Evolutionary conservation across 2,329 filamentous ascomycete species (phyloP).

Genomic region (Blastomyces gilchristii): DNA sequence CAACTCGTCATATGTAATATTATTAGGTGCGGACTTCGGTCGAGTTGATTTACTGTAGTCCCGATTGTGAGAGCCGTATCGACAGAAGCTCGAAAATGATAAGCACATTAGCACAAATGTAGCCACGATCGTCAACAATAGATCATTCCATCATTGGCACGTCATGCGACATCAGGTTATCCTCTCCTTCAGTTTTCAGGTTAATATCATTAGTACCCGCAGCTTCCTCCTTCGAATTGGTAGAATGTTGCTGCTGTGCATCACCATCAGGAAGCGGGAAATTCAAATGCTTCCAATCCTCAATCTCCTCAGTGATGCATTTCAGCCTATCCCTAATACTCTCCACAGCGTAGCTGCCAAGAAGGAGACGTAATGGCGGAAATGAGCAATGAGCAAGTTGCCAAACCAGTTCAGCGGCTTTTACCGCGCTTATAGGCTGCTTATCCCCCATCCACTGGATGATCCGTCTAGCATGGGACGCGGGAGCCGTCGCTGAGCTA

Average conservation of each 20-base stretch:
- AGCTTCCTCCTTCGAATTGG: not conserved
- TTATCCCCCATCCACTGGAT: conserved; percentile 89
- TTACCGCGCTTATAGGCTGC: conserved; percentile 85
- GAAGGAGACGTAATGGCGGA: conserved; percentile 72
- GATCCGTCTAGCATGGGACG: conserved; percentile 80
- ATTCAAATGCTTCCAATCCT: conserved; percentile 83
- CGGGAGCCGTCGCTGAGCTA: conserved; percentile 63
- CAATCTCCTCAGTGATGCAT: conserved; percentile 87
- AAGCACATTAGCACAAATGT: too few species aligned
- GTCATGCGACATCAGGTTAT: not conserved
- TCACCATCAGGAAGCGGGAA: conserved; percentile 40
- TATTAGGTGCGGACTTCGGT: not conserved
- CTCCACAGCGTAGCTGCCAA: conserved; percentile 91
- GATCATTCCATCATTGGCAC: not conserved
- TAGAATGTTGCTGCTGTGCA: conserved; percentile 12
- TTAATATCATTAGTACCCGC: not conserved
- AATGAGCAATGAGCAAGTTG: conserved; percentile 90
- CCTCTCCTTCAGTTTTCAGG: conserved; percentile 2
- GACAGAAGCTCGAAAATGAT: too few species aligned
- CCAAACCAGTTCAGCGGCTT: conserved; percentile 89
- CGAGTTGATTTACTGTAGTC: not conserved
- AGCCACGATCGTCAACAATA: not conserved
- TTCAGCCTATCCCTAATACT: conserved; percentile 83
- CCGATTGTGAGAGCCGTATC: not conserved
- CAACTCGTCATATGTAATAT: not conserved